Evolutionary conservation across 2,329 filamentous ascomycete species (phyloP).

Genomic region (Botrytis deweyae): DNA sequence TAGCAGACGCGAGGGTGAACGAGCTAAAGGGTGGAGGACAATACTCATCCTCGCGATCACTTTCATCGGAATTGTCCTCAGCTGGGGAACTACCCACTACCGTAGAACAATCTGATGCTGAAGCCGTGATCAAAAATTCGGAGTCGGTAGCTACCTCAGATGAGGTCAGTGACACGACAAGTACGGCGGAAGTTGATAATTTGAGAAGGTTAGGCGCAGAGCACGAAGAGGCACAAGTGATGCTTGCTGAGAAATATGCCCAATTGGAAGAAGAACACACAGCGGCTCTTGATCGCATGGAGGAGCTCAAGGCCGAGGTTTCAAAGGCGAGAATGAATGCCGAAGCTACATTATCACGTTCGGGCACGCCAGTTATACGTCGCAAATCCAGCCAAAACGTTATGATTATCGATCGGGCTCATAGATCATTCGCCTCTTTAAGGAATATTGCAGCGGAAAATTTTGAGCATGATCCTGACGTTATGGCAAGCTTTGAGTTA

Average conservation of each 20-base stretch:
- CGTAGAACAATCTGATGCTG: conserved; percentile 61
- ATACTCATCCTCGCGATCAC: conserved; percentile 80
- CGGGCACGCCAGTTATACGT: conserved; percentile 76
- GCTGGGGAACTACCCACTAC: conserved; percentile 73
- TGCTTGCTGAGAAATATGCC: conserved; percentile 76
- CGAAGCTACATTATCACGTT: conserved; percentile 53
- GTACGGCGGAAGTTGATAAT: conserved; percentile 66
- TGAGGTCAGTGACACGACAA: conserved; percentile 46
- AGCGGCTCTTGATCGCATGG: conserved; percentile 78
- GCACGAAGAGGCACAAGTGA: conserved; percentile 71
- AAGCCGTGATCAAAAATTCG: conserved; percentile 46
- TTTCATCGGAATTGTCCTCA: conserved; percentile 91
- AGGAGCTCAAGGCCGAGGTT: conserved; percentile 85
- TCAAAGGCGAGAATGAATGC: conserved; percentile 68
- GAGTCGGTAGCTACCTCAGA: conserved; percentile 31
- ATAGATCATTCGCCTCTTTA: conserved; percentile 85
- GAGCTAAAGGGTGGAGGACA: conserved; percentile 66
- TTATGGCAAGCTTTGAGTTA: conserved; percentile 88
- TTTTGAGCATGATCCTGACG: conserved; percentile 77
- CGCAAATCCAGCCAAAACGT: conserved; percentile 91
- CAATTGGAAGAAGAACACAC: conserved; percentile 80
- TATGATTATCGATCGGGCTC: conserved; percentile 83
- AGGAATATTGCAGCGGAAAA: conserved; percentile 85
- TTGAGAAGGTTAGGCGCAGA: conserved; percentile 70
- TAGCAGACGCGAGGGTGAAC: conserved; percentile 72